Conservation (phyloP, 2,329 filamentous ascomycete genomes). For the Sarocladiaceae sp. region DNA sequence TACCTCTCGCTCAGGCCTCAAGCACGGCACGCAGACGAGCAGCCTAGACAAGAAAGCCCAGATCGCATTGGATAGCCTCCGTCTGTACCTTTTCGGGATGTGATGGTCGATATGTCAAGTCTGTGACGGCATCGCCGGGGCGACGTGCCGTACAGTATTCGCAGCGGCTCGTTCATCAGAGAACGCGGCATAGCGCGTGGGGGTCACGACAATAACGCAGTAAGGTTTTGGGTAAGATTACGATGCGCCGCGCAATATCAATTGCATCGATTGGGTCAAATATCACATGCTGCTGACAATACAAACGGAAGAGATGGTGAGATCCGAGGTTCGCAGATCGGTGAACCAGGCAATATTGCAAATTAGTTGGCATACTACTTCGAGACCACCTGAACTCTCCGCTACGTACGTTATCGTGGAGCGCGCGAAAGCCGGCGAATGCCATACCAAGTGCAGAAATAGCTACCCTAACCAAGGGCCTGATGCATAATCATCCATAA, state of each 20-base stretch:
- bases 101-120: not conserved
- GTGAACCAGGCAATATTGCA: not conserved
- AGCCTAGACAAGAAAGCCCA: not conserved
- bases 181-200: not conserved
- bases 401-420: not conserved
- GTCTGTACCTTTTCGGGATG: not conserved
- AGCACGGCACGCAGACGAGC: not conserved
- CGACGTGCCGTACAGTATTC: slow-evolving; percentile 4
- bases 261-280: not conserved
- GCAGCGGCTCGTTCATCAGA: not conserved
- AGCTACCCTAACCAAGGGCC: not conserved
- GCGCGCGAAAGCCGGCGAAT: not conserved
- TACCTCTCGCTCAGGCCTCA: too few relatives aligned
- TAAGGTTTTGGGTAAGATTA: not conserved
- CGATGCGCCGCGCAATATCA: not conserved
- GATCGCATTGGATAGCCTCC: not conserved
- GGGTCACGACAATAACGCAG: not conserved
- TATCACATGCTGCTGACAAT: slow-evolving; percentile 5
- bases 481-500: not conserved
- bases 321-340: not conserved
- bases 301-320: not conserved
- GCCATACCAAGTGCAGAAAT: not conserved
- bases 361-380: too few relatives aligned
- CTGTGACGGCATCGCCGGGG: not conserved
- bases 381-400: too few relatives aligned